Percentiles rank a stretch among this genome's conserved stretches.
phyloP scores from a whole-genome alignment of 768 basidiomycete genomes.

The Tylopilus rubrobrunneus region DNA sequence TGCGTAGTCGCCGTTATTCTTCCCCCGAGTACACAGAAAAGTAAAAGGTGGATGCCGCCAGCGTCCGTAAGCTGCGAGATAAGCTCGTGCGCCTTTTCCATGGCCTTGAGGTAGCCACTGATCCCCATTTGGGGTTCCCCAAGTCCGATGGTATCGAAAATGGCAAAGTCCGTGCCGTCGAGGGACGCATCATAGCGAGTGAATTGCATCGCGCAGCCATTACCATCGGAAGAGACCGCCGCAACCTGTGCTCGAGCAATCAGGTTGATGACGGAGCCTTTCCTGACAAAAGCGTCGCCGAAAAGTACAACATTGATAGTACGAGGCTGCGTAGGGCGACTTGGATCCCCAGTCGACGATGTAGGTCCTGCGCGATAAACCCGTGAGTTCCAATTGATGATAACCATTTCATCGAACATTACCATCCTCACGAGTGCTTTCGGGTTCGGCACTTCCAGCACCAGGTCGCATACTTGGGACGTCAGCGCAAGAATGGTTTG shows the following conservation, averaged over 20 bases:
- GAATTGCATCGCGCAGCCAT: constrained; percentile 35
- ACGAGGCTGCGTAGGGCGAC: neutral
- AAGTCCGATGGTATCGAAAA: constrained; percentile 36
- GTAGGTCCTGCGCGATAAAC: neutral
- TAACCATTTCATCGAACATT: neutral
- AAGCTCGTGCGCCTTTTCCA: constrained; percentile 32
- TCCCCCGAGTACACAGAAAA: constrained; percentile 40
- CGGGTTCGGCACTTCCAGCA: neutral
- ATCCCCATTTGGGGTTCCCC: constrained; percentile 29
- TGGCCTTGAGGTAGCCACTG: constrained; percentile 24
- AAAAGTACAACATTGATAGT: constrained; percentile 38
- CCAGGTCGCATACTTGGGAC: neutral
- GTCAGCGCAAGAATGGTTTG: neutral
- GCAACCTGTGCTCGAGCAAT: constrained; percentile 24
- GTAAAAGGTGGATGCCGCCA: constrained; percentile 40
- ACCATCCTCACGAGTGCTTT: neutral
- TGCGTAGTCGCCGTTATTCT: constrained; percentile 35
- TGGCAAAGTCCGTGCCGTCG: constrained; percentile 10
- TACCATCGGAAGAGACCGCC: constrained; percentile 24
- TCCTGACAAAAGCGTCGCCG: constrained; percentile 38
- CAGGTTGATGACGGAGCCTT: constrained; percentile 31
- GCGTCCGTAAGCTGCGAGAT: constrained; percentile 24
- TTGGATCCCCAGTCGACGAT: neutral
- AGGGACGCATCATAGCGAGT: constrained; percentile 25
- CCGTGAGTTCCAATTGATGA: constrained; percentile 8